Conservation (phyloP, 2,329 filamentous ascomycete species). For the Cladosporium sp. region DNA sequence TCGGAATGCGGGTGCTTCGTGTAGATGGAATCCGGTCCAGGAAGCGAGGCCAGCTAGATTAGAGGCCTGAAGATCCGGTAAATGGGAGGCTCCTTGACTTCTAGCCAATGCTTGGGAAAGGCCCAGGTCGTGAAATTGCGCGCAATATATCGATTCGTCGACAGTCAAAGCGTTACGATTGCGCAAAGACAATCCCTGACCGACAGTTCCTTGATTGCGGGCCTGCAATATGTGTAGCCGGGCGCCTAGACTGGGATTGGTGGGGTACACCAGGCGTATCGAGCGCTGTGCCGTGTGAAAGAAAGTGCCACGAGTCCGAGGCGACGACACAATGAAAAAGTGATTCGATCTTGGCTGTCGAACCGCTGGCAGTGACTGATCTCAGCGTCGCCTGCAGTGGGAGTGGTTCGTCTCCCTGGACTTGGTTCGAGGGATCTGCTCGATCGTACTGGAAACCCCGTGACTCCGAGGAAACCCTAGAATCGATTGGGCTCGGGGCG, state of each 20-base stretch:
- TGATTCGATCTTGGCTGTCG: slow-evolving; percentile 10
- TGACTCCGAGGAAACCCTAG: slow-evolving; percentile 21
- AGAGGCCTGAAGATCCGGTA: slow-evolving; percentile 3
- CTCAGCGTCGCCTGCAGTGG: slow-evolving; percentile 20
- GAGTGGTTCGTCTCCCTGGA: slow-evolving; percentile 16
- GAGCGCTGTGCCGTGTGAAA: slow-evolving; percentile 3
- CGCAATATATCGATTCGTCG: slow-evolving; percentile 8
- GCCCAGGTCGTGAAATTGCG: slow-evolving; percentile 7
- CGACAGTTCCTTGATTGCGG: slow-evolving; percentile 7
- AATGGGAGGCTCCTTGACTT: background rate
- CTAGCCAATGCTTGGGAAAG: slow-evolving; percentile 1
- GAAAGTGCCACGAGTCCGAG: background rate
- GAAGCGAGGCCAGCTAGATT: slow-evolving; percentile 5
- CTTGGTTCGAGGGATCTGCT: slow-evolving; percentile 13
- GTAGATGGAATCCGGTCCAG: slow-evolving; percentile 13
- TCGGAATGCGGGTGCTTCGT: slow-evolving; percentile 13
- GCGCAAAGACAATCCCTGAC: slow-evolving; percentile 11
- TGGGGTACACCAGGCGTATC: slow-evolving; percentile 7
- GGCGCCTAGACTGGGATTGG: slow-evolving; percentile 10
- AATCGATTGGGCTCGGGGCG: slow-evolving; percentile 2
- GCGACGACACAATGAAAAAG: background rate
- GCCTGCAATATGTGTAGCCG: slow-evolving; percentile 11
- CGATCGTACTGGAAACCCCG: slow-evolving; percentile 17
- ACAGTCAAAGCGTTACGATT: slow-evolving; percentile 10
- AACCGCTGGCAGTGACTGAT: slow-evolving; percentile 18